A percentile compares a stretch with the other conserved stretches of the same genome.
phyloP scores from a whole-genome alignment of 2,329 filamentous ascomycete species.

The Talaromyces marneffei region DNA sequence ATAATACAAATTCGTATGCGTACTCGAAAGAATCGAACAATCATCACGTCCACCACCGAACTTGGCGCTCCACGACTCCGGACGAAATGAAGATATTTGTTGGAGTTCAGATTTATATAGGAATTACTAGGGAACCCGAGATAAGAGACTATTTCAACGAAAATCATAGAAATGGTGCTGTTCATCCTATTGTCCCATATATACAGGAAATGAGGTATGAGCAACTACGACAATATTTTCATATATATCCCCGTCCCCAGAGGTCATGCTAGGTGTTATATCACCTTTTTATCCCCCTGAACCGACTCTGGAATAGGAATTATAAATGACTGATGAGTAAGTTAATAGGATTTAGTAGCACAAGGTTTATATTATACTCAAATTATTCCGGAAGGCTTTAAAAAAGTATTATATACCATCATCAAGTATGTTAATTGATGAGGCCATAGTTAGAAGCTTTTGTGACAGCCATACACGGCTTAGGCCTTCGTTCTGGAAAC shows the following conservation, averaged over 20 bases:
- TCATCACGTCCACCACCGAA: not conserved
- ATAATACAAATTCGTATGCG: no score
- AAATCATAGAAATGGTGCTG: not conserved
- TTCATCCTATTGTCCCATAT: not conserved
- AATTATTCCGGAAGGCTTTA: not conserved
- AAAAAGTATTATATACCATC: not conserved
- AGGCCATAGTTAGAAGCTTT: not conserved
- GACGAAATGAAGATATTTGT: not conserved
- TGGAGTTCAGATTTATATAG: not conserved
- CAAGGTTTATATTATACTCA: not conserved
- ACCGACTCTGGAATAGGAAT: not conserved
- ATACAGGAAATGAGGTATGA: no score
- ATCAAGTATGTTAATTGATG: not conserved
- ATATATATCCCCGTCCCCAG: no score
- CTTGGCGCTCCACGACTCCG: not conserved
- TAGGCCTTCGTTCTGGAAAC: no score
- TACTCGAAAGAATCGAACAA: not conserved
- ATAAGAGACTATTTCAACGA: not conserved
- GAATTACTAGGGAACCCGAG: not conserved
- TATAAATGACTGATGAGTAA: not conserved
- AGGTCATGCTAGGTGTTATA: not conserved
- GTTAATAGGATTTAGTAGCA: not conserved
- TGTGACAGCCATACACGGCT: no score
- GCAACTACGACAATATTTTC: not conserved
- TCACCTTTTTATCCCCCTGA: not conserved